Base-by-base conservation (phyloP, 345 rosid species). In the Crucihimalaya himalaica region DNA sequence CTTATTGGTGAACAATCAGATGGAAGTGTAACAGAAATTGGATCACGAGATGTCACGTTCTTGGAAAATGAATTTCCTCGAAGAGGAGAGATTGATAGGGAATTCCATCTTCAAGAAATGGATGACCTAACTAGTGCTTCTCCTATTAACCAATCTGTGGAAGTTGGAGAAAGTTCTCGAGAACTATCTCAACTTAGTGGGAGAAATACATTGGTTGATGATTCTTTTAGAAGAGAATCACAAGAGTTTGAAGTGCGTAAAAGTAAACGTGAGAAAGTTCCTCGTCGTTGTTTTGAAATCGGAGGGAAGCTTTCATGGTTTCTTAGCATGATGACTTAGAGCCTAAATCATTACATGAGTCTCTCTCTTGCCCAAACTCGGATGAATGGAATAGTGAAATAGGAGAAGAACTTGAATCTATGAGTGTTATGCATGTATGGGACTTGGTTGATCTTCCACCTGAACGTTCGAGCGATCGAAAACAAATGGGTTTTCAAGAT, bases 291-390 rank as follows among this genome's bases (percentile, higher is more conserved):
- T 39, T 68, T 55, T 40, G 21, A 55, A 2, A 68, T 68, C 1
- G 13, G 56, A 18, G 42, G 27, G 47, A 64, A 23, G 47, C 35
- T 51, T 50, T 20, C 9, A 50, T 66, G 59, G 59, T 66, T 14
- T 9, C 48, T 14, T 0, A 2, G 8, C 14, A 42, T 62, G 37
- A 62, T 62, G 39, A 63, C 2, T 45, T 63, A 10, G 16, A 43
- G 2, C 61, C 71, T 23, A 0, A 1, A 6, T 9, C 16, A 0
- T 12, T 23, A 21, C 4, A 66, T 34, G 47, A 35, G 23, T 35
- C 35, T 51, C 23, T 69, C 46, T 69, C 55, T 56, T 45, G 4
- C 5, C 40, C 20, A 16, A 54, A 54, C 1, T 16, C 14, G 0
- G 31, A 37, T 13, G 6, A 68, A 55, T 40, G 42, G 52, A 54